Evolutionary conservation across 257 asterid genomes (phyloP), one percentile per base, ranked within the genome.

Genomic region (Nicotiana tomentosiformis): DNA sequence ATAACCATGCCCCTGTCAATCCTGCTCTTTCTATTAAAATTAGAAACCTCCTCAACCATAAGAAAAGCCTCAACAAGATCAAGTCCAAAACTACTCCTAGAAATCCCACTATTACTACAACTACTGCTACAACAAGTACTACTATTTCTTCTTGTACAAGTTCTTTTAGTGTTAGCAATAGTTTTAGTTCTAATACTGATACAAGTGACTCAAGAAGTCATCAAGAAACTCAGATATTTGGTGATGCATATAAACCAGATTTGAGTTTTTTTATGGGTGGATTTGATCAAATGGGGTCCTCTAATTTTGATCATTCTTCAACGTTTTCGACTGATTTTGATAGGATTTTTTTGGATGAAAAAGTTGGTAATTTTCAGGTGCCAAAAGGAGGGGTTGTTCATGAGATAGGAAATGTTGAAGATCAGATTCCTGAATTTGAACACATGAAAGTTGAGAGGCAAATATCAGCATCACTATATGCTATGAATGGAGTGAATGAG

Each of bases 21-120:
- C 96, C 98, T 30, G 95, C 98, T 43, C 88, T 94, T 23, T 92
- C 97, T 33, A 70, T 89, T 88, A 92, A 92, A 79, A 93, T 94
- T 85, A 90, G 89, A 32, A 94, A 93, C 86, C 90, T 94, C 29
- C 90, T 92, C 83, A 88, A 91, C 39, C 97, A 89, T 53, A 93
- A 93, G 83, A 81, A 23, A 20, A 84, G 84, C 84, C 93, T 86
- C 14, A 90, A 86, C 58, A 83, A 80, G 15, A 81, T 62, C 18
- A 78, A 78, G 53, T 86, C 86, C 18, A 81, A 77, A 61, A 61
- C 20, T 62, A 84, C 39, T 53, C 17, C 68, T n/a, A 62, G n/a
- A 17, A 80, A 16, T 77, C 23, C 16, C 7, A 30, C 23, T 7
- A 39, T n/a, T 5, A 18, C 29, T 10, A 7, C 82, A 7, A 4